Conservation (phyloP, 352 stramenopile genomes). For the Phytophthora kernoviae region DNA sequence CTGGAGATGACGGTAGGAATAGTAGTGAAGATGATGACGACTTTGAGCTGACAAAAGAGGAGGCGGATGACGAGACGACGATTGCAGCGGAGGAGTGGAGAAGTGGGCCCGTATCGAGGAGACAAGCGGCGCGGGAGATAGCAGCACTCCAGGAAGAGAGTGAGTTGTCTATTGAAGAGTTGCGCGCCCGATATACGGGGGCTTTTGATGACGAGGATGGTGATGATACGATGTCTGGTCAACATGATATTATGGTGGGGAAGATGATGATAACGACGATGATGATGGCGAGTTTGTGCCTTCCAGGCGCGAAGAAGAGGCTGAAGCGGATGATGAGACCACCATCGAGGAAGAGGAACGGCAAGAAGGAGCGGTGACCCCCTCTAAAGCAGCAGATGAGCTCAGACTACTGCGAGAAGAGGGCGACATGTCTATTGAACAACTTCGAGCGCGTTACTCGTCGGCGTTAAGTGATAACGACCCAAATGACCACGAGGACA, state of each 20-base stretch:
- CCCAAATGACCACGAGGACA: conserved; percentile 1
- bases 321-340: conserved; percentile 86
- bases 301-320: conserved; percentile 31
- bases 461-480: conserved; percentile 19
- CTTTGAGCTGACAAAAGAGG: conserved; percentile 33
- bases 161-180: conserved; percentile 92
- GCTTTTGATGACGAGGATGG: conserved; percentile 16
- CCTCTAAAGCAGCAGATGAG: conserved; percentile 78
- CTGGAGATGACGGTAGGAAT: conserved; percentile 3
- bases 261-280: conserved; percentile 20
- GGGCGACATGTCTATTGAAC: conserved; percentile 93
- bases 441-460: conserved; percentile 60
- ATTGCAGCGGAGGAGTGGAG: conserved; percentile 82
- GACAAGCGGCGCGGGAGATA: conserved; percentile 74
- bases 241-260: conserved; percentile 8
- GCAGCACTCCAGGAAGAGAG: conserved; percentile 86
- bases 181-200: conserved; percentile 52
- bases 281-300: conserved; percentile 26
- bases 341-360: conserved; percentile 91
- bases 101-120: conserved; percentile 32
- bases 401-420: conserved; percentile 89
- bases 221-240: conserved; percentile 2
- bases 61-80: conserved; percentile 89
- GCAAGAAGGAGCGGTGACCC: conserved; percentile 32
- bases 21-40: conserved; percentile 32